Evolutionary conservation across 1,284 basidiomycete genomes (phyloP), one percentile per base, ranked within the genome.

Genomic region (Singerocomus rubriflavus): DNA sequence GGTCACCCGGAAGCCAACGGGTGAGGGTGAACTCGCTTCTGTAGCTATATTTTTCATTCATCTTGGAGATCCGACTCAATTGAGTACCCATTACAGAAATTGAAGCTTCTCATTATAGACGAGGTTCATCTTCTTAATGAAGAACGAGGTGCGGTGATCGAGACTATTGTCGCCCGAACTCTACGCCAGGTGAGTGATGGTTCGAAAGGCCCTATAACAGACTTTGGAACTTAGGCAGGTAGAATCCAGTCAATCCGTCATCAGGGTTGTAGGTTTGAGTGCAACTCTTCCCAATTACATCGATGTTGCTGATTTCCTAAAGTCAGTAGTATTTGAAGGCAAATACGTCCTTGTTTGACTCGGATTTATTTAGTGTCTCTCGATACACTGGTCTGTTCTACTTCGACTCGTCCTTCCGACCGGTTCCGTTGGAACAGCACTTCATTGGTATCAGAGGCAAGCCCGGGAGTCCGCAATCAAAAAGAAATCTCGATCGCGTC

Each of bases 51-150:
- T 35, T 16, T 29, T 39, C n/a, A 12, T 26, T 34, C 12, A 14
- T 49, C 32, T 37, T 17, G 16, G 17, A 11, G 30, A 32, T 16
- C 14, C n/a, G 29, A 26, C 31, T 14, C 33, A 46, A 46, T 37
- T 55, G 40, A 57, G 40, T 34, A 46, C 57, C 33, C 17, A 42
- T 44, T 44, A 13, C 58, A 96, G 93, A 90, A 85, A 74, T 81
- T 99, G 57, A 94, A 94, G 64, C 77, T 99, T 14, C 78, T 99
- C 35, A 98, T 99, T 63, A 98, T 99, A 56, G 97, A 99, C 62
- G 97, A 99, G 69, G 93, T 99, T 0, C 97, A 99, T 73, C 74
- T 99, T 27, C 79, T 99, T 38, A 98, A 98, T 62, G 97, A 99
- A 74, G 94, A 98, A 57, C 90, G 97, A 62, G 97, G 97, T 37